Evolutionary conservation across 345 rosid species (phyloP).

Genomic region (Eucalyptus marginata): DNA sequence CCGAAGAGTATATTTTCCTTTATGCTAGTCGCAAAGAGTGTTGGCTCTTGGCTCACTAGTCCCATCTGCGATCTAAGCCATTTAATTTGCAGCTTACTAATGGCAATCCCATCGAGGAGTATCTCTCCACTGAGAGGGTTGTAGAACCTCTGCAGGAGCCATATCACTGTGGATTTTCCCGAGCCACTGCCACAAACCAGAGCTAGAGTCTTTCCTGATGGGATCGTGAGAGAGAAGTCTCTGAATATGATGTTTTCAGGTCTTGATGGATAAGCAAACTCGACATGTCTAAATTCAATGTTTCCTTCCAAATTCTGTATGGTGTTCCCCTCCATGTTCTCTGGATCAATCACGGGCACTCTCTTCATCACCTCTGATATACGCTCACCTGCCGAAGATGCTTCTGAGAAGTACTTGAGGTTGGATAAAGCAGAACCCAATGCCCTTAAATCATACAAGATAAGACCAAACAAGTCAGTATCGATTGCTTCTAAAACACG

Average conservation of each 20-base stretch:
- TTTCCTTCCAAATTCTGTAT: constrained; percentile 37
- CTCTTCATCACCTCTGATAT: constrained; percentile 52
- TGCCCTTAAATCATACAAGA: constrained; percentile 14
- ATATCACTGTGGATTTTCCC: constrained; percentile 75
- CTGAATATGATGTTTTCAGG: constrained; percentile 39
- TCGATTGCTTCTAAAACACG: background rate
- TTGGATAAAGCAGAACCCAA: constrained; percentile 60
- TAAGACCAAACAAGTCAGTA: background rate
- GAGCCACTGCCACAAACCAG: constrained; percentile 87
- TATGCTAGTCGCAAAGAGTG: constrained; percentile 57
- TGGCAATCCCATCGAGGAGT: constrained; percentile 44
- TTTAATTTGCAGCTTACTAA: constrained; percentile 54
- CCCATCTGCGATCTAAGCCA: constrained; percentile 85
- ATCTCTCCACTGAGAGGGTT: constrained; percentile 61
- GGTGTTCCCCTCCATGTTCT: constrained; percentile 31
- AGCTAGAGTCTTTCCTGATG: constrained; percentile 64
- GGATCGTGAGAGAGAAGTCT: constrained; percentile 43
- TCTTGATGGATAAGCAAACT: constrained; percentile 75
- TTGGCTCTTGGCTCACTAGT: constrained; percentile 66
- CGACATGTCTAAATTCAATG: constrained; percentile 47
- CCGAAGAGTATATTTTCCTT: constrained; percentile 65
- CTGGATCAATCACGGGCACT: constrained; percentile 60
- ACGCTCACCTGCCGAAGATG: constrained; percentile 44
- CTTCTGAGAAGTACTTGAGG: constrained; percentile 64
- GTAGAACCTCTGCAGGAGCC: constrained; percentile 76